phyloP scores from a whole-genome alignment of 78 protist species.

The Dictyostelium intermedium region DNA sequence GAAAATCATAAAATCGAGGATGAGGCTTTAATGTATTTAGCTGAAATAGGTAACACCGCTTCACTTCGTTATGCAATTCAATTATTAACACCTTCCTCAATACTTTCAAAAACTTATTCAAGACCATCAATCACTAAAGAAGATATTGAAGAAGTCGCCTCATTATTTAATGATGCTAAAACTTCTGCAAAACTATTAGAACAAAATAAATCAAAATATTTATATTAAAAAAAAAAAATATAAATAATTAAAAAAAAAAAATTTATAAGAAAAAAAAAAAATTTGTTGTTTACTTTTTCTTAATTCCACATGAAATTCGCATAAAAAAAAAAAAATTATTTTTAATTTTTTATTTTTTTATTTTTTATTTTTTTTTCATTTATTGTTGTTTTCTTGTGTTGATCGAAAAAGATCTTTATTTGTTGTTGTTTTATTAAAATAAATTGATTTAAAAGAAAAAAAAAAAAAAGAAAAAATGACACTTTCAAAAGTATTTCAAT shows the following conservation, averaged over 20 bases:
- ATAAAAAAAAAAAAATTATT: no score
- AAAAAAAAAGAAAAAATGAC: neutral
- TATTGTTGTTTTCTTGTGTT: no score
- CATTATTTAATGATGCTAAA: slow-evolving; percentile 98
- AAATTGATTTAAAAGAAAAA: neutral
- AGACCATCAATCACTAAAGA: slow-evolving; percentile 66
- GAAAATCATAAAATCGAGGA: slow-evolving; percentile 91
- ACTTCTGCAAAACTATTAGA: slow-evolving; percentile 94
- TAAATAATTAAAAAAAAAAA: neutral
- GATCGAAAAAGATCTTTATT: no score
- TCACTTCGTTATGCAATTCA: slow-evolving; percentile 97
- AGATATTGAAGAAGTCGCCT: slow-evolving; percentile 91
- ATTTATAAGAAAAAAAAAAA: neutral
- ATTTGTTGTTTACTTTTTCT: neutral
- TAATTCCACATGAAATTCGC: neutral
- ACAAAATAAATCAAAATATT: slow-evolving; percentile 74
- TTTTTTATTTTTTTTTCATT: no score
- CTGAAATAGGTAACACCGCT: slow-evolving; percentile 86
- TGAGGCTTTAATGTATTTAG: slow-evolving; percentile 88
- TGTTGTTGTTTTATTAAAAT: no score
- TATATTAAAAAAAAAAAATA: slow-evolving; percentile 12
- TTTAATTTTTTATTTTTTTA: no score
- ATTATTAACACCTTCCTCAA: slow-evolving; percentile 97
- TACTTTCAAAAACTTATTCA: slow-evolving; percentile 93
- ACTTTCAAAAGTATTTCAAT: slow-evolving; percentile 41